Base-by-base conservation (phyloP, 2,329 filamentous ascomycete species). In the Penicillium crustosum region DNA sequence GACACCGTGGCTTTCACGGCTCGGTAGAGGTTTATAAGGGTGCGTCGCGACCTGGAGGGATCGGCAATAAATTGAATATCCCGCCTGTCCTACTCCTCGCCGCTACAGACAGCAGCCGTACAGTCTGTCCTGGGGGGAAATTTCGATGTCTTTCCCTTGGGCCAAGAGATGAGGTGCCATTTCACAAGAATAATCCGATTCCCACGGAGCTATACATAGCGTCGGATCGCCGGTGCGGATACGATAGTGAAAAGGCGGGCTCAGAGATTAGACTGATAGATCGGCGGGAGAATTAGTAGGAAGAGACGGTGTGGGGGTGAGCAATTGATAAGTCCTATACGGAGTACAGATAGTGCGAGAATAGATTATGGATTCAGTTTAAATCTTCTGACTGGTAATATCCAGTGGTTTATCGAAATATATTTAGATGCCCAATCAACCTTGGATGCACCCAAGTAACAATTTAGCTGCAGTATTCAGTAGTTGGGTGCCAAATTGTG, bases 191-290 rank as follows among this genome's bases (percentile, higher is more conserved):
- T 25, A 25, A 25, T 25, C 5, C 6, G 5, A 25, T 25, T 25
- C 25, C 5, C 6, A 25, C n/a, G 1, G 53, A 45, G 7, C 31
- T 55, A 1, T 50, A 50, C 15, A 55, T 31, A 38, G 53, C 36
- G 33, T 21, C 38, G 10, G 7, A 50, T n/a, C 3, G 6, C 35
- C 45, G 53, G 42, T 44, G 10, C 13, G 4, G 8, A 23, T 19
- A 43, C 6, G 31, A 50, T 44, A 21, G 8, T 7, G 53, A 55
- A 61, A 15, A 35, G 9, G 1, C 60, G 59, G 1, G 38, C 57
- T 21, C 59, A 61, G 43, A 59, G 63, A 31, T 39, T 66, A 61
- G 53, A n/a, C 25, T 63, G 23, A 55, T 65, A 36, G 57, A 66
- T 4, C 51, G 57, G 8, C 65, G 57, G 54, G 39, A n/a, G 42